Conservation (phyloP, 2,329 filamentous ascomycete species). For the Colletotrichum agaves region DNA sequence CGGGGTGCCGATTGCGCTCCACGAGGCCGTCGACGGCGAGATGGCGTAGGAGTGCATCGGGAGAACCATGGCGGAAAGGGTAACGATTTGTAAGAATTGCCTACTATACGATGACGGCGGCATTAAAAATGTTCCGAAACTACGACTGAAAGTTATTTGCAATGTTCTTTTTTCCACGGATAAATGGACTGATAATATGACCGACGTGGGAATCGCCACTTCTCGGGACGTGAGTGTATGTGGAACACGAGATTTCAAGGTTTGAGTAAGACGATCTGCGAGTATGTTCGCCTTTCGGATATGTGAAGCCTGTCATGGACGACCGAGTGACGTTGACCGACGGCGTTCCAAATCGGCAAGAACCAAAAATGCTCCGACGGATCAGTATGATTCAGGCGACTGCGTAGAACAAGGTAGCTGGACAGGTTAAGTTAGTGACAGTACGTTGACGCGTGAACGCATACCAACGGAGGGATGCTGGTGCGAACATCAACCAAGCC, state of each 20-base stretch:
- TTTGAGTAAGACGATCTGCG: constrained; percentile 3
- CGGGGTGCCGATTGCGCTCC: constrained; percentile 54
- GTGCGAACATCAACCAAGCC: no score
- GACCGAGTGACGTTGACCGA: background rate
- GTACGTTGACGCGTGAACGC: no score
- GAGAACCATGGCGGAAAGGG: background rate
- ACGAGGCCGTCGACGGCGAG: constrained; percentile 42
- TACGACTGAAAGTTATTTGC: background rate
- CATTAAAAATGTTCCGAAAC: background rate
- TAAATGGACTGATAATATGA: constrained; percentile 16
- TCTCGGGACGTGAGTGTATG: background rate
- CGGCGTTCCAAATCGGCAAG: background rate
- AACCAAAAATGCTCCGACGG: no score
- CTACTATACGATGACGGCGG: background rate
- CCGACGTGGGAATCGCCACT: background rate
- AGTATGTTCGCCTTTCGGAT: constrained; percentile 1
- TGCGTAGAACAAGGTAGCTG: no score
- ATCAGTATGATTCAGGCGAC: no score
- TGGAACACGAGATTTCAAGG: constrained; percentile 9
- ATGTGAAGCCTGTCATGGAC: background rate
- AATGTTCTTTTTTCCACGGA: background rate
- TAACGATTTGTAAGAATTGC: background rate
- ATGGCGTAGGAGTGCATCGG: constrained; percentile 19
- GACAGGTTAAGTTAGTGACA: no score
- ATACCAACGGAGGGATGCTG: no score